These are phyloP conservation scores for Chaetothyriales sp. DNA, from an alignment of 2,329 filamentous ascomycete genomes.

Conservation along the genomic window DNA sequence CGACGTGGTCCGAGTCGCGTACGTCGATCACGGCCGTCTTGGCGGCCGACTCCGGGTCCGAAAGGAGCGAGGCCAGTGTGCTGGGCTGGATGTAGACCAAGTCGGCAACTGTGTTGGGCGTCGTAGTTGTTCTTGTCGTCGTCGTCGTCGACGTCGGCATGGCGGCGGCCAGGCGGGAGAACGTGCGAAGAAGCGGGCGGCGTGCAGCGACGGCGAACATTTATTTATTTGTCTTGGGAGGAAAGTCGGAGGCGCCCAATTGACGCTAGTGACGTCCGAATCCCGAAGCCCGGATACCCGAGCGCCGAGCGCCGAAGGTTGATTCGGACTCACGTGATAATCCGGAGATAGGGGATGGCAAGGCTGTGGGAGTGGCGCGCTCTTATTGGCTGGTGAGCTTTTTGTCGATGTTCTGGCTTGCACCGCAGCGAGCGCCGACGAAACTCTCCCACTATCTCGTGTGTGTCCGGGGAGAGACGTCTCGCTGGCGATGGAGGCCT, in stretches of 20 bases:
- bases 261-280: no score
- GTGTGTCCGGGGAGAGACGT: background rate
- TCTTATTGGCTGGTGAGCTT: background rate
- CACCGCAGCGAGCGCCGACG: background rate
- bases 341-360: background rate
- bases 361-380: background rate
- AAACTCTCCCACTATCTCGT: background rate
- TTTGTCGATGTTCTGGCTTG: background rate
- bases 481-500: constrained; percentile 1
- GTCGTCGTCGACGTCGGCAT: background rate
- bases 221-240: no score
- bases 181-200: background rate
- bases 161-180: background rate
- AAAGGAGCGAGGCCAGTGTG: constrained; percentile 50
- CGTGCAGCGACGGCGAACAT: background rate
- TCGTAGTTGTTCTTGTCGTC: constrained; percentile 1
- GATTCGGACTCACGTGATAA: background rate
- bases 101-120: constrained; percentile 44
- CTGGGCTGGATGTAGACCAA: constrained; percentile 55
- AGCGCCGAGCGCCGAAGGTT: background rate
- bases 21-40: constrained; percentile 70
- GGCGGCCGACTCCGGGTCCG: constrained; percentile 33
- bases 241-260: no score
- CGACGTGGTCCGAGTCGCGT: constrained; percentile 75
- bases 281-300: background rate